phyloP scores from a whole-genome alignment of 441 rosid species.

The Erodium texanum region DNA sequence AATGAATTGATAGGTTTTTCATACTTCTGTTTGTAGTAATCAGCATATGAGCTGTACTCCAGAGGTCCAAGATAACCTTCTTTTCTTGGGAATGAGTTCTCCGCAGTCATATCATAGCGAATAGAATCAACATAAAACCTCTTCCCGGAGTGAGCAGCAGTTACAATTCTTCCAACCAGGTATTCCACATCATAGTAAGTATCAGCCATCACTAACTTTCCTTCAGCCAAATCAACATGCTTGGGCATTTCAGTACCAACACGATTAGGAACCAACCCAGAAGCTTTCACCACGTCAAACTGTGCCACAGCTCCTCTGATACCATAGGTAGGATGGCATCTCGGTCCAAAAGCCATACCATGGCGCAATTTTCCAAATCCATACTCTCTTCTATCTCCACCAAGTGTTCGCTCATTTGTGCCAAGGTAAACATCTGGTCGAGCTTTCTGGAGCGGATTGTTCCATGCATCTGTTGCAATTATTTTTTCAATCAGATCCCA shows the following conservation, averaged over 20 bases:
- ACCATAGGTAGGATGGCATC: slow-evolving; percentile 97
- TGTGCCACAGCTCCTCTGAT: slow-evolving; percentile 98
- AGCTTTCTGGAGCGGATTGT: slow-evolving; percentile 96
- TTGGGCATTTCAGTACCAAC: slow-evolving; percentile 36
- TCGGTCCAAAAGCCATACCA: slow-evolving; percentile 78
- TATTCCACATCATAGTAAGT: slow-evolving; percentile 40
- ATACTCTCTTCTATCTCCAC: slow-evolving; percentile 98
- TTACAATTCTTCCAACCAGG: slow-evolving; percentile 77
- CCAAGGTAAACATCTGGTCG: slow-evolving; percentile 98
- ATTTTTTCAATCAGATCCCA: slow-evolving; percentile 74
- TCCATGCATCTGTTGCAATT: slow-evolving; percentile 62
- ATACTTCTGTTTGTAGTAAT: slow-evolving; percentile 96
- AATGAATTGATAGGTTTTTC: slow-evolving; percentile 14
- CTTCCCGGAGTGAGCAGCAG: slow-evolving; percentile 99
- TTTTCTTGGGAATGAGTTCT: slow-evolving; percentile 94
- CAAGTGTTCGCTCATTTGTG: slow-evolving; percentile 96
- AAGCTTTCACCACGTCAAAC: slow-evolving; percentile 89
- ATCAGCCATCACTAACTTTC: slow-evolving; percentile 84
- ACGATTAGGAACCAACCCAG: slow-evolving; percentile 74
- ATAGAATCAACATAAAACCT: slow-evolving; percentile 94
- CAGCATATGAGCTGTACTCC: slow-evolving; percentile 91
- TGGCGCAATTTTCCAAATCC: slow-evolving; percentile 96
- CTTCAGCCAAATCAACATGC: slow-evolving; percentile 33
- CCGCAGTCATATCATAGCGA: slow-evolving; percentile 84
- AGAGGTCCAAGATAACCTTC: slow-evolving; percentile 99